Conservation (phyloP, 139 green algal genomes). For the Coelastrella sp. region DNA sequence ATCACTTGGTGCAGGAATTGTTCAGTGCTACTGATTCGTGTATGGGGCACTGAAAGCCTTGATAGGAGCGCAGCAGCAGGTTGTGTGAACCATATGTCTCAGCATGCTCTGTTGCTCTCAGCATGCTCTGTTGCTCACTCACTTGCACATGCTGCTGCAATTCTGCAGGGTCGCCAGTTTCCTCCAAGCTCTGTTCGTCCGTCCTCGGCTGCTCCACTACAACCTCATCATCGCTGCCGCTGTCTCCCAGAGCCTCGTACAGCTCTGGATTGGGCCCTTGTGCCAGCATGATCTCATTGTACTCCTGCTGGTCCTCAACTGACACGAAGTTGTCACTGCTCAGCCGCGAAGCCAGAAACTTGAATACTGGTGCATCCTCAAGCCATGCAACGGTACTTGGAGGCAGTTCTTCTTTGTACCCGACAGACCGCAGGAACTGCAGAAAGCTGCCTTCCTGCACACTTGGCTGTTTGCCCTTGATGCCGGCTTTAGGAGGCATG, state of each 20-base stretch:
- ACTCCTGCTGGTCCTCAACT: constrained; percentile 33
- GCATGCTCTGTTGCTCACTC: neutral
- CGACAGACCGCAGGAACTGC: constrained; percentile 31
- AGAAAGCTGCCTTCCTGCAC: constrained; percentile 33
- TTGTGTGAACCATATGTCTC: neutral
- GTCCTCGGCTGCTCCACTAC: neutral
- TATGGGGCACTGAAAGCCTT: too few relatives aligned
- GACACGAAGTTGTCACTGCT: constrained; percentile 35
- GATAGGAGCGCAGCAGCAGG: neutral
- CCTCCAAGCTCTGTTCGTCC: neutral
- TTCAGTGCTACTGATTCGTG: too few relatives aligned
- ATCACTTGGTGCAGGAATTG: too few relatives aligned
- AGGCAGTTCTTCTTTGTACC: constrained; percentile 36
- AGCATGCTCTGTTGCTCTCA: neutral
- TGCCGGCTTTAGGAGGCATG: neutral
- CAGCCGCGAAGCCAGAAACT: constrained; percentile 16
- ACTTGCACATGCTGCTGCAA: constrained; percentile 11
- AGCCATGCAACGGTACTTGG: constrained; percentile 43
- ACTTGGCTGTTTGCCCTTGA: constrained; percentile 12
- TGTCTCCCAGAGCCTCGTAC: constrained; percentile 20
- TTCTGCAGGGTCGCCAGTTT: neutral
- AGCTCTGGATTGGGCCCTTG: constrained; percentile 18
- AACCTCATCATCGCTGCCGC: constrained; percentile 7
- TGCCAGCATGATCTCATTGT: constrained; percentile 33
- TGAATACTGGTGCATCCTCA: constrained; percentile 30